These are phyloP conservation scores for Claviceps sp. DNA, from an alignment of 2,329 filamentous ascomycete species.

Conservation along the genomic window DNA sequence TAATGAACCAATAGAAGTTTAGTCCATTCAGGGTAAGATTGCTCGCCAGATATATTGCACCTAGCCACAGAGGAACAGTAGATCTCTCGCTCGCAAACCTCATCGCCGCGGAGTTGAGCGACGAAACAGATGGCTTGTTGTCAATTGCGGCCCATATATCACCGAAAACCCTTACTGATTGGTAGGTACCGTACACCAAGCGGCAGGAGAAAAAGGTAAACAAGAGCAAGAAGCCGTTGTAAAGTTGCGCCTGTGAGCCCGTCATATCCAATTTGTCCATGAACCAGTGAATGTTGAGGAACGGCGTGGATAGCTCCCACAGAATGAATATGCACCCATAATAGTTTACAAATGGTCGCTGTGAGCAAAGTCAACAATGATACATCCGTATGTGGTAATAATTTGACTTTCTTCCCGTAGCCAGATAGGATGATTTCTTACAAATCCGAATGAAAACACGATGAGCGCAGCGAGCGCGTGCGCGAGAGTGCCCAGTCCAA, in stretches of 20 bases:
- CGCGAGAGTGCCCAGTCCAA: conserved; percentile 62
- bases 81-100: conserved; percentile 34
- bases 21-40: conserved; percentile 62
- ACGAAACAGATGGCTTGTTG: conserved; percentile 22
- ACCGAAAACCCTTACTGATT: conserved; percentile 53
- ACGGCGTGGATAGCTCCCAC: conserved; percentile 75
- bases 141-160: conserved; percentile 48
- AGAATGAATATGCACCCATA: conserved; percentile 72
- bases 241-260: conserved; percentile 57
- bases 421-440: conserved; percentile 31
- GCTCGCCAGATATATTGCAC: conserved; percentile 49
- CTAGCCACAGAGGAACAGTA: conserved; percentile 56
- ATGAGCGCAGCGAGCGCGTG: conserved; percentile 62
- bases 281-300: conserved; percentile 86
- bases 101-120: conserved; percentile 15
- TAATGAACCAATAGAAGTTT: conserved; percentile 77
- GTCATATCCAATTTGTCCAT: conserved; percentile 77
- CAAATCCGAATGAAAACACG: conserved; percentile 68
- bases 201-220: conserved; percentile 64
- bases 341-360: conserved; percentile 77
- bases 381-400: background rate
- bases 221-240: conserved; percentile 64
- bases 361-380: conserved; percentile 4
- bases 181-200: conserved; percentile 64
- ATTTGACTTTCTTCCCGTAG: background rate